Conservation (phyloP, 2,329 filamentous ascomycete species). For the Alternaria solani region DNA sequence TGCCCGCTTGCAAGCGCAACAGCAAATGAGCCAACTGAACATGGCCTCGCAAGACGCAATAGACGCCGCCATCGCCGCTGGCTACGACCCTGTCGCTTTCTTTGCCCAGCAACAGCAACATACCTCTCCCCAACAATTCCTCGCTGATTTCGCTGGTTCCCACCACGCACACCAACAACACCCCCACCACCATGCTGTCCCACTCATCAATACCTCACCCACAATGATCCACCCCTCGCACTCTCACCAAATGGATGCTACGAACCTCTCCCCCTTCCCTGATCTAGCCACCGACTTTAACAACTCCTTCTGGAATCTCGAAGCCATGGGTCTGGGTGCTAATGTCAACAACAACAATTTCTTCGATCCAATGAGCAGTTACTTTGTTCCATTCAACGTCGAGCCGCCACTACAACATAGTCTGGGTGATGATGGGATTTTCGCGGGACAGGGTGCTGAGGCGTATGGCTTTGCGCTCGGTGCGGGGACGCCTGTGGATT, state of each 20-base stretch:
- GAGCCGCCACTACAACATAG: slow-evolving; percentile 66
- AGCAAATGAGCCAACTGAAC: slow-evolving; percentile 40
- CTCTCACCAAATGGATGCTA: slow-evolving; percentile 40
- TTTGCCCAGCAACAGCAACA: slow-evolving; percentile 35
- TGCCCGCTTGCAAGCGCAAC: slow-evolving; percentile 40
- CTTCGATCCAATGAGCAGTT: slow-evolving; percentile 67
- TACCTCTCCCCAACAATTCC: slow-evolving; percentile 42
- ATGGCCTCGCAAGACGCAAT: slow-evolving; percentile 43
- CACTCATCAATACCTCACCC: slow-evolving; percentile 48
- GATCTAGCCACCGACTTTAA: slow-evolving; percentile 45
- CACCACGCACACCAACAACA: slow-evolving; percentile 51
- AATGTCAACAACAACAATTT: slow-evolving; percentile 35
- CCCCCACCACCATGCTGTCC: slow-evolving; percentile 44
- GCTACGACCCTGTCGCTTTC: slow-evolving; percentile 41
- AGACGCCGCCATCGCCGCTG: slow-evolving; percentile 34
- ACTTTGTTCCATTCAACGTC: slow-evolving; percentile 94
- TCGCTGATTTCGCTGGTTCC: slow-evolving; percentile 58
- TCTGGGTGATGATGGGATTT: slow-evolving; percentile 50
- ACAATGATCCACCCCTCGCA: slow-evolving; percentile 39
- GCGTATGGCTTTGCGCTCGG: slow-evolving; percentile 22
- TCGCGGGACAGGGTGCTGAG: slow-evolving; percentile 25
- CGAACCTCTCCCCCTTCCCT: slow-evolving; percentile 40
- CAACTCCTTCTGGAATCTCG: slow-evolving; percentile 45
- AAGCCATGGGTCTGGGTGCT: slow-evolving; percentile 37
- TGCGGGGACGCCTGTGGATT: slow-evolving; percentile 18